These are phyloP conservation scores for Aureobasidium sp. DNA, from an alignment of 2,329 filamentous ascomycete genomes.

Conservation along the genomic window DNA sequence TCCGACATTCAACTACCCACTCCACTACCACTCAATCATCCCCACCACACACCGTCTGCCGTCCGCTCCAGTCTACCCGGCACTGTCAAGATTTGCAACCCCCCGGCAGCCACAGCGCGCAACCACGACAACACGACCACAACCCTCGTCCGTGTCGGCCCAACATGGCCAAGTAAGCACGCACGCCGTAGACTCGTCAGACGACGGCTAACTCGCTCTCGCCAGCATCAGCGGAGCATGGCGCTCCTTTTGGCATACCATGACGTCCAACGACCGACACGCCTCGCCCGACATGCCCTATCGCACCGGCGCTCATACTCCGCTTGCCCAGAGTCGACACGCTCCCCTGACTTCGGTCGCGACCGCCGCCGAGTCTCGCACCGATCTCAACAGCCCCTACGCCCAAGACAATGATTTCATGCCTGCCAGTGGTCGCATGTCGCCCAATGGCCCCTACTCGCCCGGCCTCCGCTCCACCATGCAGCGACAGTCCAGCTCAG, in stretches of 20 bases:
- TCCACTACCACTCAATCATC: neutral
- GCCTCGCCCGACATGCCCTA: constrained; percentile 90
- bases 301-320: constrained; percentile 82
- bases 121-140: neutral
- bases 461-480: constrained; percentile 78
- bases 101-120: neutral
- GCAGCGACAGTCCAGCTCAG: constrained; percentile 40
- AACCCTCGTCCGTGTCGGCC: neutral
- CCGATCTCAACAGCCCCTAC: constrained; percentile 74
- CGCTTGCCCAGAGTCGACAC: constrained; percentile 74
- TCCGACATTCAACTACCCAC: neutral
- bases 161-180: constrained; percentile 3
- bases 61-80: neutral
- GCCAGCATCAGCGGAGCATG: constrained; percentile 57
- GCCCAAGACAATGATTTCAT: constrained; percentile 65
- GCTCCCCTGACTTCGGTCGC: constrained; percentile 79
- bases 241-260: constrained; percentile 86
- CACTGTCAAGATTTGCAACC: neutral
- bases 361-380: constrained; percentile 80
- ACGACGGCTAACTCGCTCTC: neutral
- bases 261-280: constrained; percentile 73
- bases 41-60: neutral
- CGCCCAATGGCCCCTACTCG: constrained; percentile 69
- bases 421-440: constrained; percentile 74
- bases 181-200: too few relatives aligned